These are phyloP conservation scores for Lichtheimia ornata DNA, from an alignment of 371 early-diverging fungal genomes.

Conservation along the genomic window DNA sequence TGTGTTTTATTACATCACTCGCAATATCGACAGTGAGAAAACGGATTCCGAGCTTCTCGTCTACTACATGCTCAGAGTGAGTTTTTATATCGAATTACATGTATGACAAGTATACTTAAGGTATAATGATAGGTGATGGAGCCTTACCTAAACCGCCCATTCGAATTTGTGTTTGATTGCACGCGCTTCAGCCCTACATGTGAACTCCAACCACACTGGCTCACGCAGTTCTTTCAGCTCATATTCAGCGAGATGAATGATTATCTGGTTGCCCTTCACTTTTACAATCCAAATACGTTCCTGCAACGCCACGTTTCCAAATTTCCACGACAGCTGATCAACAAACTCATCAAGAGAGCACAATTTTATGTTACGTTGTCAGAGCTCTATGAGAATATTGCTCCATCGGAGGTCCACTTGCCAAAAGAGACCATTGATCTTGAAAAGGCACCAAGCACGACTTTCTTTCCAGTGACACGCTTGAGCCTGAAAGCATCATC, in stretches of 20 bases:
- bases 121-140: constrained; percentile 48
- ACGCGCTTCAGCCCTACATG: constrained; percentile 76
- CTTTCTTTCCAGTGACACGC: constrained; percentile 64
- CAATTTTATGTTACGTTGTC: constrained; percentile 62
- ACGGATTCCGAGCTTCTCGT: constrained; percentile 83
- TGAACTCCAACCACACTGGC: constrained; percentile 78
- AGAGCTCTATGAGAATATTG: constrained; percentile 71
- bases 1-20: constrained; percentile 81
- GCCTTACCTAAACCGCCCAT: constrained; percentile 61
- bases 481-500: constrained; percentile 36
- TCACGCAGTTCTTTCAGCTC: constrained; percentile 74
- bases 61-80: constrained; percentile 71
- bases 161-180: constrained; percentile 81
- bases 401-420: constrained; percentile 67
- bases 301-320: constrained; percentile 69
- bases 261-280: constrained; percentile 54
- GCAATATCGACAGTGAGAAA: constrained; percentile 68
- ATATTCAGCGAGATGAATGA: constrained; percentile 65
- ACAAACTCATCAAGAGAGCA: constrained; percentile 61
- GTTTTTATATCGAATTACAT: constrained; percentile 1
- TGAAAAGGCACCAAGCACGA: constrained; percentile 66
- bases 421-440: constrained; percentile 75
- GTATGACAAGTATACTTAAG: no score
- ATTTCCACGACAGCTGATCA: constrained; percentile 55
- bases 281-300: constrained; percentile 79